Evolutionary conservation across 176 grass and related monocot genomes (phyloP), one percentile per base, ranked within the genome.

Genomic region (Coix lacrymajobi): DNA sequence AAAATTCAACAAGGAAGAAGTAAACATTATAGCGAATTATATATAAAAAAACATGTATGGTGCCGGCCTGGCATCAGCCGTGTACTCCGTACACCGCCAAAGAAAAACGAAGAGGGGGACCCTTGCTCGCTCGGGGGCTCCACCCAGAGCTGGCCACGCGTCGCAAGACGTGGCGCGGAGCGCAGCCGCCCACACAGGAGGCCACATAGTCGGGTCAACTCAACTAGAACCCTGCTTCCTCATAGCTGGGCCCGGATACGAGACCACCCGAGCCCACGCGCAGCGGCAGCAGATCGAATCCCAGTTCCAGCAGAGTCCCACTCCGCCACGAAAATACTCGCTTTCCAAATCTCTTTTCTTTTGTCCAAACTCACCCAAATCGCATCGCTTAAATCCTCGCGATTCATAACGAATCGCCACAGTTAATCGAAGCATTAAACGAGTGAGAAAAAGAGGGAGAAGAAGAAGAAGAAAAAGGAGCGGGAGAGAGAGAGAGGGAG

Each of bases 161-260:
- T 63, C 52, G 16, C 28, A 26, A 15, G 33, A 82, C 57, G 83
- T 82, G 83, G 83, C 71, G 33, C 13, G 62, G 57, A 51, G 41
- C 22, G 30, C 71, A 4, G 0, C 19, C n/a, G 38, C 45, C 76
- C 86, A 61, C 69, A 74, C 30, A 56, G 0, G 6, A 5, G 25
- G 36, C 76, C 30, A 71, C 62, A 80, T 4, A 48, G 72, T 24
- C 3, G 16, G 32, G 88, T 85, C 87, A 89, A 89, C 88, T 51
- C 82, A 19, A 63, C 65, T 12, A 29, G 73, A 63, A 40, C 30
- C 28, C 61, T 60, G 26, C 32, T 40, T n/a, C 1, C 32, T 43
- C 85, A 19, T 22, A 1, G 4, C 10, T 38, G 64, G 73, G 43
- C 69, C 66, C 22, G 19, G 1, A 0, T n/a, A 0, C 7, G 25